Evolutionary conservation across 306 rosid genomes (phyloP).

Genomic region (peach (Prunus persica)): DNA sequence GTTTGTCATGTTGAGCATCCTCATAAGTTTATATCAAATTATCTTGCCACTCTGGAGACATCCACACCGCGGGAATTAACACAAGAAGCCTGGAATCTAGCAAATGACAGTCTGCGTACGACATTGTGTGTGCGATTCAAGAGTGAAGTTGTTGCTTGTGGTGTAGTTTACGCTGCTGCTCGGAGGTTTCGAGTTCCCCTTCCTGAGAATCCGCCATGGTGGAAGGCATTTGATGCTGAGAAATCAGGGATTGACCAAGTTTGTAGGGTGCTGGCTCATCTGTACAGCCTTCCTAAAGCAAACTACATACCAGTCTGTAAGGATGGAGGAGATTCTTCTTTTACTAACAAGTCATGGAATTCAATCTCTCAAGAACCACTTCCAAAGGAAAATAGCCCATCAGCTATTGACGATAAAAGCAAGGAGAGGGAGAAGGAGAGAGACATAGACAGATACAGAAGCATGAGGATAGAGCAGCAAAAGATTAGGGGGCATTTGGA

Average conservation of each 20-base stretch:
- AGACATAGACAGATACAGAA: conserved; percentile 44
- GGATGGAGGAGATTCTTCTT: conserved; percentile 73
- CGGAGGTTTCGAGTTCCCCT: conserved; percentile 91
- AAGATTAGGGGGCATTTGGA: conserved; percentile 48
- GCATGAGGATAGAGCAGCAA: conserved; percentile 71
- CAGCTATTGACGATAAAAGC: conserved; percentile 46
- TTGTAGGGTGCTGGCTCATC: conserved; percentile 82
- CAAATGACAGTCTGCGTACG: conserved; percentile 91
- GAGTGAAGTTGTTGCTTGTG: conserved; percentile 98
- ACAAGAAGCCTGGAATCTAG: conserved; percentile 99
- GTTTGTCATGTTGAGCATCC: conserved; percentile 99
- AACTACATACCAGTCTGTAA: conserved; percentile 78
- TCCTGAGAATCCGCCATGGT: conserved; percentile 98
- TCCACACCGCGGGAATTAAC: conserved; percentile 58
- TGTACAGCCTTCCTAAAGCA: conserved; percentile 88
- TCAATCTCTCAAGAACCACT: conserved; percentile 51
- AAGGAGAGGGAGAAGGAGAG: conserved; percentile 44
- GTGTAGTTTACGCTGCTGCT: conserved; percentile 93
- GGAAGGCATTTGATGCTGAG: conserved; percentile 93
- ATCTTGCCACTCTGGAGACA: conserved; percentile 82
- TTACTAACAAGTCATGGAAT: conserved; percentile 64
- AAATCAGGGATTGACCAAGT: conserved; percentile 93
- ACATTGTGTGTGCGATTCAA: conserved; percentile 90
- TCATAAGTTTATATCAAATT: conserved; percentile 92
- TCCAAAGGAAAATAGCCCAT: conserved; percentile 69